Conservation (phyloP, 805 yeast species). For the Kuraishia molischiana region DNA sequence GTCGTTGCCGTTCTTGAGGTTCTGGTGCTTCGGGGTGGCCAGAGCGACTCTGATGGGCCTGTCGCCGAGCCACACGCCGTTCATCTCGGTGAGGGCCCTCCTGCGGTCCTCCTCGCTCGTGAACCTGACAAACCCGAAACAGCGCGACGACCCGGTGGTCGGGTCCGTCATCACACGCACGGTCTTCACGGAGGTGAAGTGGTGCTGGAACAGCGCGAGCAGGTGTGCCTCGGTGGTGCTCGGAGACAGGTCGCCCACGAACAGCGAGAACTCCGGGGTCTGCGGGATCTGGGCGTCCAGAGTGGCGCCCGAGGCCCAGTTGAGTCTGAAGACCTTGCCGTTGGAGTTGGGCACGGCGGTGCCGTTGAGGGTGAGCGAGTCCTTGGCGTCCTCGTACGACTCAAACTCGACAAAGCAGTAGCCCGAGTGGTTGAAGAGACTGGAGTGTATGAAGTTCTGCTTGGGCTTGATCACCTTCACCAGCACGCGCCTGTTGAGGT, state of each 20-base stretch:
- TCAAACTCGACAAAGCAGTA: constrained; percentile 76
- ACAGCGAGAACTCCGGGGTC: constrained; percentile 66
- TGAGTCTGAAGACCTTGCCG: constrained; percentile 59
- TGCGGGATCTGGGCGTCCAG: constrained; percentile 60
- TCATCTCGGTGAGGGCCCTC: constrained; percentile 63
- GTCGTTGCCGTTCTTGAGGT: constrained; percentile 3
- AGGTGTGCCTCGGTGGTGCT: constrained; percentile 74
- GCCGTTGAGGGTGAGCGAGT: constrained; percentile 59
- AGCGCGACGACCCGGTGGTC: constrained; percentile 62
- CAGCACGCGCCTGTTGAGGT: constrained; percentile 42
- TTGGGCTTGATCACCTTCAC: constrained; percentile 56
- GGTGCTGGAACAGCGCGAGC: constrained; percentile 59
- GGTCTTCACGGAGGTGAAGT: constrained; percentile 59
- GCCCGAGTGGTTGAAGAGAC: constrained; percentile 32
- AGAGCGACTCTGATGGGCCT: constrained; percentile 68
- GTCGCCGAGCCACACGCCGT: constrained; percentile 75
- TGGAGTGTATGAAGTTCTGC: constrained; percentile 19
- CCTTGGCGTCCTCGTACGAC: constrained; percentile 56
- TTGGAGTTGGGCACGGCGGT: constrained; percentile 46
- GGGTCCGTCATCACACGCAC: constrained; percentile 86
- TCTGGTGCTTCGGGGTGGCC: constrained; percentile 60
- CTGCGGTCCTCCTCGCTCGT: constrained; percentile 60
- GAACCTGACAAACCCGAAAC: constrained; percentile 77
- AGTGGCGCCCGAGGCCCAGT: constrained; percentile 84
- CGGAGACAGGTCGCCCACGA: constrained; percentile 78